Evolutionary conservation across 257 asterid species (phyloP).

Genomic region (Solanum pimpinellifolium): DNA sequence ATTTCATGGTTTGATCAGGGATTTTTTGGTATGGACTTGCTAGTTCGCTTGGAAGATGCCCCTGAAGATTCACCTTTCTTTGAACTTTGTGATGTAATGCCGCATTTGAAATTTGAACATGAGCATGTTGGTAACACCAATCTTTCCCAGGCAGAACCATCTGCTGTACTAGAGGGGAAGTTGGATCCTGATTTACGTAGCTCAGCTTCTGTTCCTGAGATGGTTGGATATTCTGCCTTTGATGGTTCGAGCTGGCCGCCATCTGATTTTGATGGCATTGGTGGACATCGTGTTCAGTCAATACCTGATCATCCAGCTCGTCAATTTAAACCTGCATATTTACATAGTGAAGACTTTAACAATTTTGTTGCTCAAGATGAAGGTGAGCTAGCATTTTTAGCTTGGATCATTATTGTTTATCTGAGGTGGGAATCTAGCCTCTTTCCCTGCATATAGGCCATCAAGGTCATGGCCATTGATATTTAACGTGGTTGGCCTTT

Average conservation of each 20-base stretch:
- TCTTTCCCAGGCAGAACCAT: constrained; percentile 32
- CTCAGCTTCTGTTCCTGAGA: constrained; percentile 26
- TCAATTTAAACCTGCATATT: constrained; percentile 2
- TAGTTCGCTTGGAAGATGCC: constrained; percentile 67
- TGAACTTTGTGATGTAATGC: constrained; percentile 88
- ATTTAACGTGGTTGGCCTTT: not conserved
- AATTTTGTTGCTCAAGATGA: constrained; percentile 49
- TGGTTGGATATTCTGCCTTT: constrained; percentile 17
- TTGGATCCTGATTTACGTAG: constrained; percentile 24
- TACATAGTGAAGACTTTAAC: constrained; percentile 36
- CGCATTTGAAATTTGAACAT: constrained; percentile 44
- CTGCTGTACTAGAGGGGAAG: constrained; percentile 28
- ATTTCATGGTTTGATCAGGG: constrained; percentile 95
- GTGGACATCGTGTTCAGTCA: constrained; percentile 26
- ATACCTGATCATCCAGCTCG: constrained; percentile 21
- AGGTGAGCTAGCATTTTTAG: constrained; percentile 32
- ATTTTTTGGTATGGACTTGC: constrained; percentile 88
- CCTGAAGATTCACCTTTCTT: constrained; percentile 58
- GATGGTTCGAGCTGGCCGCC: constrained; percentile 45
- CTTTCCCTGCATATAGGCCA: not conserved
- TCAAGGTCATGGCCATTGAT: not conserved
- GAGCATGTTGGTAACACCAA: constrained; percentile 23
- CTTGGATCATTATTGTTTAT: not conserved
- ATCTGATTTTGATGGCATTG: constrained; percentile 41
- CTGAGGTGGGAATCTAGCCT: not conserved